Base-by-base conservation (phyloP, 345 rosid species). In the Psidium friedrichsthalianum region DNA sequence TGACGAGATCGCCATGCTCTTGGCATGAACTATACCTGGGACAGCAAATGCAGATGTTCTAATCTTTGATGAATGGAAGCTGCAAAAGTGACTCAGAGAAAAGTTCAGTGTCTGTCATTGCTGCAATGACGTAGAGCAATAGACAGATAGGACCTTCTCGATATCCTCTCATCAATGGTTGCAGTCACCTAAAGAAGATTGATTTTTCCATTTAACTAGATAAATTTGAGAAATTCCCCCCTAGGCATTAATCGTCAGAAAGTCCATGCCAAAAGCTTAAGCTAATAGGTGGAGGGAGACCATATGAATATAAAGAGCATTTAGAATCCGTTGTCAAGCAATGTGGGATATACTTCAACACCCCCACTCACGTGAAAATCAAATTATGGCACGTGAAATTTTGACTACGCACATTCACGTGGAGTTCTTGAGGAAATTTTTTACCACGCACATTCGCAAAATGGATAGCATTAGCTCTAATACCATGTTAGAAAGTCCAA, bases 1-100 rank as follows among this genome's bases (percentile, higher is more conserved):
- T 97, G 74, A 96, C 90, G 87, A 93, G 92, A 90, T 96, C 98
- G 0, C 96, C 96, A 83, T 97, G 98, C 91, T 96, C 98, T 89
- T 94, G 98, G 82, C 94, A 93, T 42, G 96, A 92, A 11, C 86
- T 89, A 87, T 95, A 96, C 96, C 99, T 97, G 87, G 11, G 36
- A 15, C 57, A 82, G 8, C 80, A 64, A 51, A 82, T 32, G 27
- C 88, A 82, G 40, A 82, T 58, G 61, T 83, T 69, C 53, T 12
- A 59, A 54, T 49, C 25, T 61, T 85, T 36, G 74, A 51, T 83
- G 42, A 49, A 29, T 59, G 82, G 32, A 85, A 36, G 81, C 20
- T 42, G 56, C 51, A 42, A 40, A 4, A 25, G 51, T 56, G 29
- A 51, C 47, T 16, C 2, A n/a, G 51, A 20, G 51, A 83, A 44